phyloP scores from a whole-genome alignment of 73 alveolate genomes.

The Blepharisma japonicum region DNA sequence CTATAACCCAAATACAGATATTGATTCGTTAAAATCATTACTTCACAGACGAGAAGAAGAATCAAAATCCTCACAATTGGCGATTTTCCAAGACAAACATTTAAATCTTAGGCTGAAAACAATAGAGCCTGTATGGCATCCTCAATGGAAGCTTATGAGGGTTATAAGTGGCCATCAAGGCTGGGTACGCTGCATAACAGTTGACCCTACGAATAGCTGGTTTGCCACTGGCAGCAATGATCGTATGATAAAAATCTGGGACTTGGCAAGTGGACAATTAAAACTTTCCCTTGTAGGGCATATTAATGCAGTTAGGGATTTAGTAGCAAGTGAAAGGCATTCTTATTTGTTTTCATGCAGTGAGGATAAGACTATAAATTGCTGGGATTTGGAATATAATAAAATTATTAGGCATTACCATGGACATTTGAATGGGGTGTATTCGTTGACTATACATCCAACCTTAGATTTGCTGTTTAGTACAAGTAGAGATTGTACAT shows the following conservation, averaged over 20 bases:
- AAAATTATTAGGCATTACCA: slow-evolving; percentile 96
- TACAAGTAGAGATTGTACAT: slow-evolving; percentile 95
- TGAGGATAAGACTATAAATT: slow-evolving; percentile 88
- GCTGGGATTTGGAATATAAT: slow-evolving; percentile 99
- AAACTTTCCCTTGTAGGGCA: slow-evolving; percentile 97
- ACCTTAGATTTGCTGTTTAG: slow-evolving; percentile 91
- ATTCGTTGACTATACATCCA: slow-evolving; percentile 94
- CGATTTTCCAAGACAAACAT: slow-evolving; percentile 13
- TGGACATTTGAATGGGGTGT: slow-evolving; percentile 94
- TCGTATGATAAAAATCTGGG: slow-evolving; percentile 99
- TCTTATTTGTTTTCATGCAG: slow-evolving; percentile 98
- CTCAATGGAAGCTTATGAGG: slow-evolving; percentile 98
- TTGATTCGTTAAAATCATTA: not conserved
- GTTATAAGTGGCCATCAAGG: slow-evolving; percentile 98
- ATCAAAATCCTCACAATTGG: not conserved
- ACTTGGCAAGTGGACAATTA: slow-evolving; percentile 95
- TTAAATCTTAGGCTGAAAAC: slow-evolving; percentile 55
- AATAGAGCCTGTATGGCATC: slow-evolving; percentile 91
- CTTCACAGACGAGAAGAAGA: not conserved
- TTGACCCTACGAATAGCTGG: slow-evolving; percentile 94
- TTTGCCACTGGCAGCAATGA: slow-evolving; percentile 98
- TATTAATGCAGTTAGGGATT: slow-evolving; percentile 78
- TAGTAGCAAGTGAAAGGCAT: slow-evolving; percentile 74
- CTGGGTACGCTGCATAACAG: slow-evolving; percentile 96
- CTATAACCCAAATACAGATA: not conserved